phyloP scores from a whole-genome alignment of 345 rosid genomes.

The Boechera stricta region DNA sequence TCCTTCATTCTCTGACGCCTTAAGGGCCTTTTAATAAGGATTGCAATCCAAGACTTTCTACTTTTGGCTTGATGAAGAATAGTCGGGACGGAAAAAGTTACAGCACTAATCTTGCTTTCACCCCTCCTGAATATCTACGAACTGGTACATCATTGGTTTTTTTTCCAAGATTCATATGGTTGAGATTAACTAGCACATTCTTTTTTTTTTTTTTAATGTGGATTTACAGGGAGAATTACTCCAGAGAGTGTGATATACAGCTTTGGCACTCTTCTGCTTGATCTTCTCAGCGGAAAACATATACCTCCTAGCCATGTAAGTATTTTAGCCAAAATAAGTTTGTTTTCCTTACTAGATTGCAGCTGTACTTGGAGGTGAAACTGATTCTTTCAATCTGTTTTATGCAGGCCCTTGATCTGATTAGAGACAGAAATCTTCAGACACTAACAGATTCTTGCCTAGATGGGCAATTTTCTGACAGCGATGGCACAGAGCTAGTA shows the following conservation, averaged over 20 bases:
- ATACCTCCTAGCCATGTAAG: conserved; percentile 99
- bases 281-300: conserved; percentile 97
- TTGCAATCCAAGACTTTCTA: conserved; percentile 89
- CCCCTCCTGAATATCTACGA: conserved; percentile 96
- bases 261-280: conserved; percentile 95
- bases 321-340: conserved; percentile 9
- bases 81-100: conserved; percentile 93
- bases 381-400: conserved; percentile 25
- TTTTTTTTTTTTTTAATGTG: neutral
- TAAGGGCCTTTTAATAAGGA: conserved; percentile 57
- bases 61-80: conserved; percentile 97
- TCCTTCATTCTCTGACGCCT: conserved; percentile 30
- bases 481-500: conserved; percentile 91
- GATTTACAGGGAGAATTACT: conserved; percentile 79
- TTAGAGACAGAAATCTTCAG: conserved; percentile 90
- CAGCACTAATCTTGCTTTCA: conserved; percentile 98
- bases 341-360: conserved; percentile 14
- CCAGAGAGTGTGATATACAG: conserved; percentile 97
- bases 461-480: conserved; percentile 92
- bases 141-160: conserved; percentile 58
- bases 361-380: neutral
- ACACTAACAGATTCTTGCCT: conserved; percentile 96
- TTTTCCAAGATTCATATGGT: neutral
- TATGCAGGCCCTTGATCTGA: conserved; percentile 88
- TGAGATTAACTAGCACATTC: conserved; percentile 9